Evolutionary conservation across 768 basidiomycete genomes (phyloP), one percentile per base, ranked within the genome.

Genomic region (Roridomyces roridus): DNA sequence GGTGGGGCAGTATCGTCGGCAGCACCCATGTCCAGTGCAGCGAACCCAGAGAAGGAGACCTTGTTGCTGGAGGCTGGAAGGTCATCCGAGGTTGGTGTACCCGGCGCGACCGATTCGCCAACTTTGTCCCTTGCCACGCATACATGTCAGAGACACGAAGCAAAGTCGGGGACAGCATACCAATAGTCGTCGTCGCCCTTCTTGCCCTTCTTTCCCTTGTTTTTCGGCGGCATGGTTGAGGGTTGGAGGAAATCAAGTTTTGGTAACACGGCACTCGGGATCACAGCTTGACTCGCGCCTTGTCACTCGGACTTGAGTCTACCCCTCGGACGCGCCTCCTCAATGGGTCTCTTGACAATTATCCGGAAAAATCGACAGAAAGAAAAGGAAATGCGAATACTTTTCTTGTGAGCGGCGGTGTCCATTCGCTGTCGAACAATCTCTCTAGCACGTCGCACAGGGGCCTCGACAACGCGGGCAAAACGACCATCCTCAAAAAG

Each of bases 391-490:
- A 98, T 98, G 92, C 85, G 96, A 28, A 83, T 98, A 50, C 80
- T 99, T 44, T 98, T 98, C 75, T 86, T 96, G 93, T 92, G 71
- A 57, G 84, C 67, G 51, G 35, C 24, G 9, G 11, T 29, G 37
- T n/a, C 45, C 34, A 12, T 41, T 15, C 40, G 40, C 23, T 44
- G 49, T 51, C 48, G 48, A 63, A 55, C 57, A 55, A 51, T 46
- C 41, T 53, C 25, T 67, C 60, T 59, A 58, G 53, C 57, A 46
- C 62, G 31, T 26, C 45, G 24, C 69, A n/a, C n/a, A 98, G 96
- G 40, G 96, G 97, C 9, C 85, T 99, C 15, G 97, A 98, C 72
- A 98, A 99, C 69, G 97, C 96, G 2, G 97, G 97, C 49, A 98
- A 99, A 80, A 98, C 97, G 2, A 99, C 96, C 2, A 97, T 98